These are phyloP conservation scores for Paramecium sonneborni DNA, from an alignment of 73 alveolate genomes.

Conservation along the genomic window DNA sequence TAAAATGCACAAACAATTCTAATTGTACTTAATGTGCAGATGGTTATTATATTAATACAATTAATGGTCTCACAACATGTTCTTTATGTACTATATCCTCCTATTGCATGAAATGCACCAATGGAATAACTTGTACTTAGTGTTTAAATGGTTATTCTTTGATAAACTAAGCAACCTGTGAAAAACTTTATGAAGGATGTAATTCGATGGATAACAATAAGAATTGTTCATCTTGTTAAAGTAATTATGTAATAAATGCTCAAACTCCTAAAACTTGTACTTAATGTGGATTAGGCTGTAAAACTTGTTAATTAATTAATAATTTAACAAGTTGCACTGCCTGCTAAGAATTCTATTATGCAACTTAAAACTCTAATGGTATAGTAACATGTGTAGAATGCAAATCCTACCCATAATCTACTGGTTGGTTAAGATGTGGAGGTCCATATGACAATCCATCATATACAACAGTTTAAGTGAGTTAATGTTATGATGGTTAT, in stretches of 20 bases:
- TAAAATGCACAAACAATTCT: background rate
- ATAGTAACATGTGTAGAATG: background rate
- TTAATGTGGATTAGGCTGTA: background rate
- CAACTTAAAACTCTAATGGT: background rate
- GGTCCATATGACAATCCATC: conserved; percentile 31
- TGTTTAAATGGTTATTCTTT: background rate
- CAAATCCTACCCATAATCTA: background rate
- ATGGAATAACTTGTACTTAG: background rate
- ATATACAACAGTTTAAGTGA: background rate
- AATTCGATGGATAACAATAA: background rate
- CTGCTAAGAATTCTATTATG: conserved; percentile 2
- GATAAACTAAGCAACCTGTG: background rate
- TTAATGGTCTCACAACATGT: background rate
- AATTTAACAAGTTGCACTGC: background rate
- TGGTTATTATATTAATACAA: background rate
- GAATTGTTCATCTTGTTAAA: background rate
- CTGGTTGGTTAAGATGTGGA: conserved; percentile 11
- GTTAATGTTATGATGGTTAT: background rate
- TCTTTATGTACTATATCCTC: background rate
- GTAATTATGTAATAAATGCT: background rate
- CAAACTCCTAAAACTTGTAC: conserved; percentile 7
- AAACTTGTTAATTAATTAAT: background rate
- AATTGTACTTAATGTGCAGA: background rate
- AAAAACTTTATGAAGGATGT: background rate
- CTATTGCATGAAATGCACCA: background rate